These are phyloP conservation scores for Magnusiomyces clavatus DNA, from an alignment of 1,139 yeast genomes.

Conservation along the genomic window DNA sequence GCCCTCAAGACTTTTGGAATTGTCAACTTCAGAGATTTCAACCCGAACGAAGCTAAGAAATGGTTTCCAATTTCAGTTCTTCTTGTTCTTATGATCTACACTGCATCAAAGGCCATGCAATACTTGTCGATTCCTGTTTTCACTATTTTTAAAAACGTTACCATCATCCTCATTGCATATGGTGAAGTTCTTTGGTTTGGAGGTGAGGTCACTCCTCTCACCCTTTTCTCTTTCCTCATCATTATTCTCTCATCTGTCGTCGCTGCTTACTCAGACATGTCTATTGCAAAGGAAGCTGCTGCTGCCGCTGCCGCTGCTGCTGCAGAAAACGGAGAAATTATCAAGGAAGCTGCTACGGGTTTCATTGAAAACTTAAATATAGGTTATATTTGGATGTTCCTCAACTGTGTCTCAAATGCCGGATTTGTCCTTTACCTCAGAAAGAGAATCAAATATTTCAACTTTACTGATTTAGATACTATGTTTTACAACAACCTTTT, in stretches of 20 bases:
- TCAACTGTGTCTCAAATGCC: constrained; percentile 91
- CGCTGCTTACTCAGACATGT: constrained; percentile 87
- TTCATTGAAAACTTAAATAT: constrained; percentile 40
- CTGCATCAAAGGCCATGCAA: constrained; percentile 91
- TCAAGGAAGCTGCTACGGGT: constrained; percentile 17
- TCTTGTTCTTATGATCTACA: constrained; percentile 90
- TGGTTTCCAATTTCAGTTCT: constrained; percentile 86
- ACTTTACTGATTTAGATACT: constrained; percentile 96
- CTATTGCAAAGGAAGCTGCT: constrained; percentile 27
- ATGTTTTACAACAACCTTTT: constrained; percentile 95
- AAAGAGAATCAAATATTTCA: constrained; percentile 93
- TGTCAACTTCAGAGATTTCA: constrained; percentile 80
- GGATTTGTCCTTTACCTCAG: constrained; percentile 90
- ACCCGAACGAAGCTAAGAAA: constrained; percentile 81
- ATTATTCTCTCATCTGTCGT: constrained; percentile 92
- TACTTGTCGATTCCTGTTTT: constrained; percentile 88
- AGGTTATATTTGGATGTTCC: constrained; percentile 95
- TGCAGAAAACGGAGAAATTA: constrained; percentile 32
- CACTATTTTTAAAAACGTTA: constrained; percentile 95
- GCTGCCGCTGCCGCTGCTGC: constrained; percentile 28
- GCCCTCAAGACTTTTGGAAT: constrained; percentile 63
- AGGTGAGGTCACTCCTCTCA: constrained; percentile 84
- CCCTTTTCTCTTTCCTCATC: constrained; percentile 74
- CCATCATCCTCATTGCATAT: constrained; percentile 92
- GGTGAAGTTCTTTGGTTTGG: constrained; percentile 98